Evolutionary conservation across 441 rosid genomes (phyloP).

Genomic region (Lepidium campestre): DNA sequence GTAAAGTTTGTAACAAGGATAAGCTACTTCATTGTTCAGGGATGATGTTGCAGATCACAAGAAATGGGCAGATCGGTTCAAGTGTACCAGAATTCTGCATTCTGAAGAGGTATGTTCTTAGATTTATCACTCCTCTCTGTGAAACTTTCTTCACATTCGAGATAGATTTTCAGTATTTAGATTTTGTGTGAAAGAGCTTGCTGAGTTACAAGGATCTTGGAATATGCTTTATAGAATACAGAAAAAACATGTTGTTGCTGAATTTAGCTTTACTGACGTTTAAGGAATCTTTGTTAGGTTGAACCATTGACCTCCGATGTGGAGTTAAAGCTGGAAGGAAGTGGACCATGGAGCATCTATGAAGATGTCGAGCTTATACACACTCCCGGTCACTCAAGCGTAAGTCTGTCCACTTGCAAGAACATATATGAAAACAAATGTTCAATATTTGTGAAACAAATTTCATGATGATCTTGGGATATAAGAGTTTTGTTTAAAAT

Average conservation of each 20-base stretch:
- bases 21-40: constrained; percentile 32
- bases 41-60: constrained; percentile 71
- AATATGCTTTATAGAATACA: not conserved
- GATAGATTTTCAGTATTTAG: not conserved
- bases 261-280: not conserved
- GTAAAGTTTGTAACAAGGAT: not conserved
- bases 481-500: constrained; percentile 6
- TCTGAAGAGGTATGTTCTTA: constrained; percentile 40
- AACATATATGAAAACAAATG: not conserved
- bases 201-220: not conserved
- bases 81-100: constrained; percentile 48
- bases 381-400: constrained; percentile 53
- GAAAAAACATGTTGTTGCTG: not conserved
- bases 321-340: constrained; percentile 54
- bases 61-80: constrained; percentile 51
- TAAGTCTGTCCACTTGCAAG: constrained; percentile 26
- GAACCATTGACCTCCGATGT: constrained; percentile 43
- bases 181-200: not conserved
- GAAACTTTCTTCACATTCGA: not conserved
- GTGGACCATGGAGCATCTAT: constrained; percentile 57
- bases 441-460: not conserved
- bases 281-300: constrained; percentile 31
- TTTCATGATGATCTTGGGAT: not conserved
- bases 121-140: not conserved
- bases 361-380: constrained; percentile 48